phyloP scores from a whole-genome alignment of 805 yeast genomes.

The Spathaspora passalidarum region DNA sequence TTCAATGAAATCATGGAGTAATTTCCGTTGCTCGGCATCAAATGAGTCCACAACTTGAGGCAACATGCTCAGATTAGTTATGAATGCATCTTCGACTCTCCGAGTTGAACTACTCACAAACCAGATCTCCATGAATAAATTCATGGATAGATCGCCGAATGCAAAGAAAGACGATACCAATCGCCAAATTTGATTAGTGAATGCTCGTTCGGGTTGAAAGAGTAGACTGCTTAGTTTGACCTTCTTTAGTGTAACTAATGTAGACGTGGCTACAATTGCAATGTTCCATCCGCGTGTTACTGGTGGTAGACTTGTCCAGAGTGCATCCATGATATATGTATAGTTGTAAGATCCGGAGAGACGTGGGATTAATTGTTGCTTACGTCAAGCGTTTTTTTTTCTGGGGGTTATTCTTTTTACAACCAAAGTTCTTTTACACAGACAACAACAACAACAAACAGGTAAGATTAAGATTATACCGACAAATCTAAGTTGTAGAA shows the following conservation, averaged over 20 bases:
- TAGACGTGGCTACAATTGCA: constrained; percentile 19
- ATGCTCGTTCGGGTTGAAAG: constrained; percentile 25
- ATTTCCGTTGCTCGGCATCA: constrained; percentile 14
- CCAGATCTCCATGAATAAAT: constrained; percentile 18
- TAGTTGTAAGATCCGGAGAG: too few species aligned
- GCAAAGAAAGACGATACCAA: constrained; percentile 32
- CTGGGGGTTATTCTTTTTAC: too few species aligned
- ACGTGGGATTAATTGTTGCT: too few species aligned
- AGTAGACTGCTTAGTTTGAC: constrained; percentile 18
- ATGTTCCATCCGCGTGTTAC: constrained; percentile 26
- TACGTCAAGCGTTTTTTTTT: too few species aligned
- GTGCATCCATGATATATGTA: constrained; percentile 5
- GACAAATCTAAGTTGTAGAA: too few species aligned
- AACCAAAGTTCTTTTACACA: too few species aligned
- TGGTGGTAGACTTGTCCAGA: constrained; percentile 17
- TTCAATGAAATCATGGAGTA: constrained; percentile 14
- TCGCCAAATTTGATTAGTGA: constrained; percentile 36
- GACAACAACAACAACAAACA: too few species aligned
- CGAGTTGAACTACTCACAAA: constrained; percentile 18
- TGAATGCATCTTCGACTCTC: constrained; percentile 23
- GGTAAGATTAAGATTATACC: too few species aligned
- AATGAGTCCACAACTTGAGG: constrained; percentile 19
- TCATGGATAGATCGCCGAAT: constrained; percentile 24
- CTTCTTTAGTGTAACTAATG: constrained; percentile 17
- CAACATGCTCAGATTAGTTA: constrained; percentile 15